A percentile compares a stretch with the other conserved stretches of the same genome.
phyloP scores from a whole-genome alignment of 192 early-diverging fungal species.

The Spizellomyces sp. region DNA sequence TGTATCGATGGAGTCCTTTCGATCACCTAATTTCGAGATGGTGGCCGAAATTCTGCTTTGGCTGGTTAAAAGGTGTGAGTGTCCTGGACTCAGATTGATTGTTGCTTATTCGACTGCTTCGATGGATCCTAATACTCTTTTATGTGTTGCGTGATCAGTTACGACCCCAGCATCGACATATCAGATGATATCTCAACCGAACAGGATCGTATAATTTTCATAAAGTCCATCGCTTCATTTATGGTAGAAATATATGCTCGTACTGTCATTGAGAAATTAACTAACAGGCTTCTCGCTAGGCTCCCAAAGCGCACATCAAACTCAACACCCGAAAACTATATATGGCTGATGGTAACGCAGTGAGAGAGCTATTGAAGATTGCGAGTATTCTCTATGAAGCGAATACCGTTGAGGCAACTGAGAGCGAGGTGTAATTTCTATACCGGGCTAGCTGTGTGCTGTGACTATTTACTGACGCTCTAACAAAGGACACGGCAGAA shows the following conservation, averaged over 20 bases:
- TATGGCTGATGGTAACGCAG: constrained; percentile 55
- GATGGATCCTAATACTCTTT: neutral
- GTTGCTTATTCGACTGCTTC: too few relatives aligned
- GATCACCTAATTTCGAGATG: constrained; percentile 53
- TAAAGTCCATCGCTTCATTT: constrained; percentile 50
- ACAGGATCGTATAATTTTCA: constrained; percentile 52
- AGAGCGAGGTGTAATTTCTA: constrained; percentile 27
- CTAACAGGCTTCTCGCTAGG: constrained; percentile 20
- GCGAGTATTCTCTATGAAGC: constrained; percentile 48
- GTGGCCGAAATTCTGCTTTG: constrained; percentile 53
- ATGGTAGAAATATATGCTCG: constrained; percentile 35
- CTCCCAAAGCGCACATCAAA: constrained; percentile 54
- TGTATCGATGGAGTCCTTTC: constrained; percentile 57
- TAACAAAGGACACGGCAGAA: constrained; percentile 22
- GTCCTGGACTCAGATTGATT: neutral
- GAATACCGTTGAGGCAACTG: constrained; percentile 1
- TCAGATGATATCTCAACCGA: constrained; percentile 50
- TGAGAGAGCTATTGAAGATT: constrained; percentile 55
- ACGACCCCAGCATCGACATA: constrained; percentile 50
- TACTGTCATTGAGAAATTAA: neutral
- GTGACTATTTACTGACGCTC: neutral
- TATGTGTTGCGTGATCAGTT: constrained; percentile 29
- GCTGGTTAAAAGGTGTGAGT: constrained; percentile 53
- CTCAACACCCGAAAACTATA: constrained; percentile 57
- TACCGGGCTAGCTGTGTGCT: neutral